Percentiles rank a stretch among this genome's conserved stretches.
phyloP scores from a whole-genome alignment of 169 alveolate species.

The Cardiosporidium cionae region DNA sequence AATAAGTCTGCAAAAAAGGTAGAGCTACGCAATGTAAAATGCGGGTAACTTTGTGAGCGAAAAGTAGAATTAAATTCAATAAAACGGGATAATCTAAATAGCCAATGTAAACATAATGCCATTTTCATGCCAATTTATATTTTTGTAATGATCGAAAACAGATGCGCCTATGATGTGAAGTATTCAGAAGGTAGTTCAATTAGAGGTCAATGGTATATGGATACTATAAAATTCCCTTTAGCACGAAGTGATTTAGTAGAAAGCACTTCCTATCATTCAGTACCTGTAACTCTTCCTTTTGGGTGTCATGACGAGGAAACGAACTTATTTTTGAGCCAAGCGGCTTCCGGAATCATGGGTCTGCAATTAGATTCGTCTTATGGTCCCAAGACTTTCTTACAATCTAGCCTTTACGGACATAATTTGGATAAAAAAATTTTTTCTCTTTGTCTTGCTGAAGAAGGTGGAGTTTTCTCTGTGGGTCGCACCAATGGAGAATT shows the following conservation, averaged over 20 bases:
- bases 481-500: slow-evolving; percentile 11
- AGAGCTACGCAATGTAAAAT: no score
- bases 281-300: background rate
- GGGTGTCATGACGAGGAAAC: slow-evolving; percentile 72
- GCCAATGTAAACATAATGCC: no score
- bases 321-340: slow-evolving; percentile 58
- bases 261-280: background rate
- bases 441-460: slow-evolving; percentile 14
- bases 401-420: background rate
- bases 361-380: slow-evolving; percentile 17
- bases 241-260: background rate
- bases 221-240: slow-evolving; percentile 12
- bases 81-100: no score
- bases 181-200: slow-evolving; percentile 72
- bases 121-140: no score
- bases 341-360: slow-evolving; percentile 79
- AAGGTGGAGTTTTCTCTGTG: slow-evolving; percentile 2
- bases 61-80: no score
- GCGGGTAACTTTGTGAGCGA: no score
- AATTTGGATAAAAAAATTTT: background rate
- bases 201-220: slow-evolving; percentile 55
- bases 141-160: no score
- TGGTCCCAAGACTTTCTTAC: slow-evolving; percentile 25
- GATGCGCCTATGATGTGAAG: slow-evolving; percentile 49
- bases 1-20: no score